Evolutionary conservation across 75 land plant genomes (phyloP), one percentile per base, ranked within the genome.

Genomic region (Pinus tabuliformis): DNA sequence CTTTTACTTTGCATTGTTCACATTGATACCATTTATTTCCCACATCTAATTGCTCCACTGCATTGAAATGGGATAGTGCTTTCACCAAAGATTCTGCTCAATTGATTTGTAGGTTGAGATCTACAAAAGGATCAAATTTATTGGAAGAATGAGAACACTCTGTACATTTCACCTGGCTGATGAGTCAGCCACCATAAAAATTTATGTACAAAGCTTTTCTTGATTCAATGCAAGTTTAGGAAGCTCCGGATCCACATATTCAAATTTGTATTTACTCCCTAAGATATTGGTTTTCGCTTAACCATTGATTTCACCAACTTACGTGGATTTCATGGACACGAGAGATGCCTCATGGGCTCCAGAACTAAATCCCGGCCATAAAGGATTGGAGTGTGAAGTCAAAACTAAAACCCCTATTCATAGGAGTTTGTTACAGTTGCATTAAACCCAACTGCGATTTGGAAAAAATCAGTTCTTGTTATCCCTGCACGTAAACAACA

Each of bases 111-210:
- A 96, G 83, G 80, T 97, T 96, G 58, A 96, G 80, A 78, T 94
- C 99, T 57, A 96, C 61, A 64, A 96, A 92, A 45, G 98, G 99
- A 74, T 96, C 99, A 79, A 80, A 89, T 60, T 81, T 94, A 75
- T 94, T 83, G 62, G 99, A 96, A 75, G 87, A 87, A 28, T 78
- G 76, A 3, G 89, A 89, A 64, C 99, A 96, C 22, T 92, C 81
- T 77, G 84, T 81, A 75, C 99, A 96, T 81, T 90, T 90, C 49
- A 93, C 99, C 90, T 91, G 94, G 74, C 96, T 96, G 17, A 90
- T 81, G 21, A 96, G 88, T 18, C 83, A 84, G 62, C 99, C 99
- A 79, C 99, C 96, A 88, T 93, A 96, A 49, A 93, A n/a, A 90
- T 60, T 89, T 96, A 71, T 91, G 90, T 5, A 96, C 83, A 61